Evolutionary conservation across 2,329 filamentous ascomycete genomes (phyloP).

Genomic region (Ophiostoma triangulosporum): DNA sequence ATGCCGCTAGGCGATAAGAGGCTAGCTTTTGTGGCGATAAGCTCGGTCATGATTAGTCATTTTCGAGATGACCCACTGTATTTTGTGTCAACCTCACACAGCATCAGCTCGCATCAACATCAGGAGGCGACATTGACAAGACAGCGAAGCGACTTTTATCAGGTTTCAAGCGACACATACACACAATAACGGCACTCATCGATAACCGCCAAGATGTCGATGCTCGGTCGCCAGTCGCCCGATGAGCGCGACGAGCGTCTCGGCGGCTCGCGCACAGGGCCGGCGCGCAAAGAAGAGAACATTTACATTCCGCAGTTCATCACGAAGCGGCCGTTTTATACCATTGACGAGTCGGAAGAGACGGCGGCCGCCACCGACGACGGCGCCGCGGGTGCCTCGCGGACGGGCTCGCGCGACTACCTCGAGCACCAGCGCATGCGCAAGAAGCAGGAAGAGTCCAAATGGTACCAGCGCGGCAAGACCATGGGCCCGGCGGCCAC

Average conservation of each 20-base stretch:
- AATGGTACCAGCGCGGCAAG: constrained; percentile 89
- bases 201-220: constrained; percentile 10
- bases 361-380: constrained; percentile 21
- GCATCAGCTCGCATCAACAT: background rate
- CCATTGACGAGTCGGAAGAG: constrained; percentile 29
- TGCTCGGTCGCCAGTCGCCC: constrained; percentile 15
- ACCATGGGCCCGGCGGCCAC: constrained; percentile 78
- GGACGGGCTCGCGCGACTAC: constrained; percentile 41
- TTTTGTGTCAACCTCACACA: background rate
- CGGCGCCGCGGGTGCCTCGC: background rate
- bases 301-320: constrained; percentile 98
- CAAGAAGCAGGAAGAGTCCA: constrained; percentile 58
- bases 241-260: constrained; percentile 14
- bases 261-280: constrained; percentile 13
- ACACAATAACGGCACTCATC: background rate
- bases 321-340: constrained; percentile 94
- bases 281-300: constrained; percentile 66
- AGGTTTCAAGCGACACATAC: background rate
- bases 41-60: background rate
- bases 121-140: too few species aligned
- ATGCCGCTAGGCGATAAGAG: background rate
- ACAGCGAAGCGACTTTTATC: too few species aligned
- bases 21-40: background rate
- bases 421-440: constrained; percentile 90
- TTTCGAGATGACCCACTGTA: background rate